phyloP scores from a whole-genome alignment of 2,329 filamentous ascomycete species.

The Sporothrix pallida region DNA sequence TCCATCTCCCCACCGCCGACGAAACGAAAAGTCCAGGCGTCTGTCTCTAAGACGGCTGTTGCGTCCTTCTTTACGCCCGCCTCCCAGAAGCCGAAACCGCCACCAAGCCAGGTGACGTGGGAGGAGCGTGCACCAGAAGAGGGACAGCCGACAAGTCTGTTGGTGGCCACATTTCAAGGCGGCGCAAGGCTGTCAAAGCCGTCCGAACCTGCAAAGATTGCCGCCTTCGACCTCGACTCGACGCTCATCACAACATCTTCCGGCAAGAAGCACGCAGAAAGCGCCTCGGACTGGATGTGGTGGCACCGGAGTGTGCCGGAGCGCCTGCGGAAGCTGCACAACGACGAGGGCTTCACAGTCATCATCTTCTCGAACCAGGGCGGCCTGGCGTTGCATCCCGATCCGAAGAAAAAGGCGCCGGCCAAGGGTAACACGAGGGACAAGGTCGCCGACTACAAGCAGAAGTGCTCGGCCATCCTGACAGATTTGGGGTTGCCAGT shows the following conservation, averaged over 20 bases:
- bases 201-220: conserved; percentile 53
- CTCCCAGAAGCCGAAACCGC: conserved; percentile 76
- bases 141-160: conserved; percentile 61
- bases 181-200: conserved; percentile 51
- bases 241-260: conserved; percentile 83
- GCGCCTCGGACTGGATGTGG: conserved; percentile 89
- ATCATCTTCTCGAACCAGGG: conserved; percentile 85
- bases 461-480: conserved; percentile 74
- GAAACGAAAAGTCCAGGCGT: conserved; percentile 59
- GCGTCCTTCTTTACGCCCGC: conserved; percentile 86
- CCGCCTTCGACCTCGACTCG: conserved; percentile 80
- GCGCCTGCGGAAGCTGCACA: conserved; percentile 69
- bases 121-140: conserved; percentile 63
- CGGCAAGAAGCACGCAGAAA: conserved; percentile 76
- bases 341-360: conserved; percentile 68
- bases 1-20: conserved; percentile 60
- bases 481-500: conserved; percentile 75
- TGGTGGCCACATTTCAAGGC: conserved; percentile 71
- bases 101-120: conserved; percentile 71
- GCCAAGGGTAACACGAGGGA: conserved; percentile 61
- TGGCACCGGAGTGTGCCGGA: conserved; percentile 76
- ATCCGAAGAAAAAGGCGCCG: conserved; percentile 40
- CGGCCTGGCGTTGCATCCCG: conserved; percentile 74
- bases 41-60: conserved; percentile 66
- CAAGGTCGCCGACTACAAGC: conserved; percentile 78